Conservation (phyloP, 2,329 filamentous ascomycete genomes). For the Colletotrichum sp. region DNA sequence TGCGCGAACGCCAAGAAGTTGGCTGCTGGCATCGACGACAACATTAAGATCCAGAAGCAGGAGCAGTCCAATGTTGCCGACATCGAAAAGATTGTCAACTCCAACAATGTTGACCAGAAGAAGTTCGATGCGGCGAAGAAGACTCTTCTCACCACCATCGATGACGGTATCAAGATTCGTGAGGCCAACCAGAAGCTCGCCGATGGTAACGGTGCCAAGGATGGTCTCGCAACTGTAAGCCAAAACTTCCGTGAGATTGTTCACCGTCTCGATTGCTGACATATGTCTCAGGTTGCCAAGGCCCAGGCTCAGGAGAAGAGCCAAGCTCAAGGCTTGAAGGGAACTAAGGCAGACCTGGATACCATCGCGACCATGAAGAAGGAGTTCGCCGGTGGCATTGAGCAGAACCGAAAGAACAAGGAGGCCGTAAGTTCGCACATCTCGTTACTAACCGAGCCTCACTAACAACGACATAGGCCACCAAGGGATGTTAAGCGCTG, state of each 20-base stretch:
- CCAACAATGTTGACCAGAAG: conserved; percentile 1
- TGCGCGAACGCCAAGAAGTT: conserved; percentile 25
- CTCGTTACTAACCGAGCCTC: accelerated
- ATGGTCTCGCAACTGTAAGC: conserved; percentile 22
- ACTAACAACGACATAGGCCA: neutral
- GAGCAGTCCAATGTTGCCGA: conserved; percentile 21
- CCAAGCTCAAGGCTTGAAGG: neutral
- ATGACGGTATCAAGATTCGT: conserved; percentile 26
- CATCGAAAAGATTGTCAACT: conserved; percentile 10
- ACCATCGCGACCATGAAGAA: neutral
- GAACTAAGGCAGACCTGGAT: neutral
- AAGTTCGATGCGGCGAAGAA: conserved; percentile 21
- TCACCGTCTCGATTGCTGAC: neutral
- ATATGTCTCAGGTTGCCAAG: neutral
- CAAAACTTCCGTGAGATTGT: neutral
- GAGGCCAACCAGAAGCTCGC: conserved; percentile 26
- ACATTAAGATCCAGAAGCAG: conserved; percentile 27
- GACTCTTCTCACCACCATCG: conserved; percentile 24
- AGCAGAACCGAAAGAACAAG: conserved; percentile 21
- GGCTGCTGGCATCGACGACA: conserved; percentile 25
- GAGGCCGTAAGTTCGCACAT: neutral
- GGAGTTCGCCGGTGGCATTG: conserved; percentile 24
- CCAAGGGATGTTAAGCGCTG: neutral
- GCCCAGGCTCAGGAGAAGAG: neutral
- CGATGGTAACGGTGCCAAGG: conserved; percentile 10